Evolutionary conservation across 805 yeast species (phyloP).

Genomic region (Candida michaelii): DNA sequence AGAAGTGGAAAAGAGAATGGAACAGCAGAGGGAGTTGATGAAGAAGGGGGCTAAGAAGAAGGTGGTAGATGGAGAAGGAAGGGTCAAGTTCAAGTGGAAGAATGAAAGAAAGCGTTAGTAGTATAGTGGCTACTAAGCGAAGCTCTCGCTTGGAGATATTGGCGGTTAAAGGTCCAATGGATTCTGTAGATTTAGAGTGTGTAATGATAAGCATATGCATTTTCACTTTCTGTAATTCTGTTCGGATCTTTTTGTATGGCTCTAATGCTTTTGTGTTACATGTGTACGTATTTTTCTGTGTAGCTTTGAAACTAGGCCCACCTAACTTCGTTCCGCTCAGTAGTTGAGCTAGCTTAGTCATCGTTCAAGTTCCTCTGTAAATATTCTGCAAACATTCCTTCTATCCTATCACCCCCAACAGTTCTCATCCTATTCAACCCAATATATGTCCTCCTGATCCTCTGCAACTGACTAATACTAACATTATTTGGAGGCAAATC

Average conservation of each 20-base stretch:
- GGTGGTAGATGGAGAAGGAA: constrained; percentile 63
- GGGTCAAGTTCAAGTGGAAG: constrained; percentile 79
- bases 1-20: constrained; percentile 70
- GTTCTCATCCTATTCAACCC: constrained; percentile 76
- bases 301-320: no score
- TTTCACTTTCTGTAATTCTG: no score
- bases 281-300: no score
- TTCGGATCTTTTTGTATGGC: no score
- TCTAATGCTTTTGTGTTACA: no score
- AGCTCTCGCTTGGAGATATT: no score
- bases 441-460: constrained; percentile 83
- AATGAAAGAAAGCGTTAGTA: constrained; percentile 61
- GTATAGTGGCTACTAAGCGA: no score
- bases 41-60: constrained; percentile 87
- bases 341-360: neutral
- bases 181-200: no score
- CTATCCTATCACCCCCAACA: constrained; percentile 67
- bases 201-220: no score
- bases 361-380: constrained; percentile 55
- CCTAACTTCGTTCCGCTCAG: neutral
- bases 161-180: no score
- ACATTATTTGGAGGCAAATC: constrained; percentile 63
- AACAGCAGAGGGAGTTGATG: constrained; percentile 78
- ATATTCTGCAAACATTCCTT: constrained; percentile 74
- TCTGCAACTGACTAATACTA: constrained; percentile 74